Conservation (phyloP, 228 moss, liverwort and hornwort genomes). For the Sphagnum fallax region DNA sequence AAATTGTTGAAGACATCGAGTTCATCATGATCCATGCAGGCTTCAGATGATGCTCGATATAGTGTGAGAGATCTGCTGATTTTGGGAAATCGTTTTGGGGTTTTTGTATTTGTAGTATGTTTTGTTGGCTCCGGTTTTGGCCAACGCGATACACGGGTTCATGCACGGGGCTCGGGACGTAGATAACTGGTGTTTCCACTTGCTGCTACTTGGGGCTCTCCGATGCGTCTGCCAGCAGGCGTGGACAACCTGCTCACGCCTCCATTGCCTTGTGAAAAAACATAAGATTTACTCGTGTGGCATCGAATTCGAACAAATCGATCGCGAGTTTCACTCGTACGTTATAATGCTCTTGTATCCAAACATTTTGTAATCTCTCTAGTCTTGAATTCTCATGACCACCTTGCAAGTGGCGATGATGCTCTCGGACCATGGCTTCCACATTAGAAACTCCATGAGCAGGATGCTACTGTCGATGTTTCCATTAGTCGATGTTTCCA, state of each 20-base stretch:
- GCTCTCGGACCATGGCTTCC: too few relatives aligned
- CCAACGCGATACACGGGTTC: slow-evolving; percentile 8
- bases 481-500: too few relatives aligned
- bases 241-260: slow-evolving; percentile 27
- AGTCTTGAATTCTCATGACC: too few relatives aligned
- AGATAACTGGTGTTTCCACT: slow-evolving; percentile 38
- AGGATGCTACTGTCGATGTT: too few relatives aligned
- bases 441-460: too few relatives aligned
- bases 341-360: too few relatives aligned
- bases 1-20: too few relatives aligned
- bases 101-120: slow-evolving; percentile 22
- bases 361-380: too few relatives aligned
- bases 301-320: slow-evolving; percentile 32
- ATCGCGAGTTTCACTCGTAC: slow-evolving; percentile 65
- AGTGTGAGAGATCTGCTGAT: too few relatives aligned
- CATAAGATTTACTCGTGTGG: slow-evolving; percentile 9
- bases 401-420: too few relatives aligned
- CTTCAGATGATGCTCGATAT: not conserved
- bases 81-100: not conserved
- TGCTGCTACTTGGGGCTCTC: slow-evolving; percentile 12
- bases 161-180: slow-evolving; percentile 9
- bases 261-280: slow-evolving; percentile 13
- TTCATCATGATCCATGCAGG: too few relatives aligned
- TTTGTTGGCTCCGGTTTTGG: slow-evolving; percentile 38
- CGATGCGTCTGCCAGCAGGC: slow-evolving; percentile 20